phyloP scores from a whole-genome alignment of 495 filamentous ascomycete genomes.

The Daldinia grandis region DNA sequence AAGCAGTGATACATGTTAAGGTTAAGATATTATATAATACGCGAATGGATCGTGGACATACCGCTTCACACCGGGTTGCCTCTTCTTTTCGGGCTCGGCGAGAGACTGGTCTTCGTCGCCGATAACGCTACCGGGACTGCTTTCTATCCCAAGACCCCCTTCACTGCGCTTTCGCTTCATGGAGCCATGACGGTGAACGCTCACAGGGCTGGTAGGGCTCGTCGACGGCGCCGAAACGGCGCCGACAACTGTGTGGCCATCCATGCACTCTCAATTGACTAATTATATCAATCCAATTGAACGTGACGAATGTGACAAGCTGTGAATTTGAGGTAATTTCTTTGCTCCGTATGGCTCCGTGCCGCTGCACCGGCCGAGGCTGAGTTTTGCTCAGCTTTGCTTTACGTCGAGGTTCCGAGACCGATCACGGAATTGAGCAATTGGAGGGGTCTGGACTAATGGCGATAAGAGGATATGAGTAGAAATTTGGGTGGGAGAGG shows the following conservation, averaged over 20 bases:
- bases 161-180: slow-evolving; percentile 60
- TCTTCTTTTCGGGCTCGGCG: slow-evolving; percentile 66
- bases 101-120: slow-evolving; percentile 71
- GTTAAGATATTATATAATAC: slow-evolving; percentile 1
- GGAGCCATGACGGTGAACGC: slow-evolving; percentile 56
- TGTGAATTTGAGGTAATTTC: slow-evolving; percentile 36
- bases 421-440: slow-evolving; percentile 44
- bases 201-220: slow-evolving; percentile 53
- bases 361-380: slow-evolving; percentile 37
- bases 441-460: slow-evolving; percentile 39
- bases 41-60: slow-evolving; percentile 22
- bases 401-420: slow-evolving; percentile 32
- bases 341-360: slow-evolving; percentile 33
- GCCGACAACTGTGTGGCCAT: slow-evolving; percentile 50
- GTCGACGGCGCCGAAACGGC: slow-evolving; percentile 50
- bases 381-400: slow-evolving; percentile 29
- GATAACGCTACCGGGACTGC: slow-evolving; percentile 71
- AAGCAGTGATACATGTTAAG: neutral
- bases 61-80: slow-evolving; percentile 79
- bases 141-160: slow-evolving; percentile 57
- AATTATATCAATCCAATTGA: slow-evolving; percentile 36
- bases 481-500: slow-evolving; percentile 20
- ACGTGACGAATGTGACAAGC: slow-evolving; percentile 40
- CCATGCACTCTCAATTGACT: slow-evolving; percentile 50
- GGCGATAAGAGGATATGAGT: slow-evolving; percentile 34